Evolutionary conservation across 139 green algal genomes (phyloP), one percentile per base, ranked within the genome.

Genomic region (Micractinium conductrix): DNA sequence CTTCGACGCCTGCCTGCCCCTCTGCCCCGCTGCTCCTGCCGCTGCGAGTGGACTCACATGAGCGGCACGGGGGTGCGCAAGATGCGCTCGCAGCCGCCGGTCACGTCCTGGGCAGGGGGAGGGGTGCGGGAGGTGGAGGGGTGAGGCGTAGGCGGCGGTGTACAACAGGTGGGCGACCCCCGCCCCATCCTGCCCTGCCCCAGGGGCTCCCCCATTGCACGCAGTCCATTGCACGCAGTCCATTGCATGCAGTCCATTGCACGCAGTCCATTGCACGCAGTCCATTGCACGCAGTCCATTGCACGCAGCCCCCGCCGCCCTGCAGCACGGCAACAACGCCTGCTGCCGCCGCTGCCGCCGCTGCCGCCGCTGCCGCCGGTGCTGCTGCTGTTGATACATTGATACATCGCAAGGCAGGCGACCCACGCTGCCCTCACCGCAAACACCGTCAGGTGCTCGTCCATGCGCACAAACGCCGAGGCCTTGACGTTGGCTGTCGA

Each of bases 1-100:
- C n/a, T n/a, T n/a, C n/a, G n/a, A n/a, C n/a, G n/a, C n/a, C n/a
- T n/a, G n/a, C n/a, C n/a, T n/a, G n/a, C n/a, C n/a, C n/a, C n/a
- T n/a, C n/a, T n/a, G n/a, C n/a, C n/a, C n/a, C n/a, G n/a, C n/a
- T n/a, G n/a, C n/a, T n/a, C n/a, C n/a, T n/a, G n/a, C n/a, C n/a
- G n/a, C n/a, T n/a, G n/a, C n/a, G n/a, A n/a, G n/a, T 8, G 63
- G n/a, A 72, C 65, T 72, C 65, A 72, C 65, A 81, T 87, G 22
- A 94, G 85, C 2, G 95, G 95, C 72, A 97, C 96, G 78, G 95
- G 95, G 2, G 94, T 96, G 45, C 85, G 88, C 72, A 96, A 84
- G 65, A 98, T 89, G 30, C 95, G 89, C 90, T 96, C 93, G 86
- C 92, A 96, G 45, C 79, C 85, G 71, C 93, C 93, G 0, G 92